A percentile compares a stretch with the other conserved stretches of the same genome.
These are phyloP conservation scores for Elsinoe necatrix DNA, from an alignment of 2,329 filamentous ascomycete species.

Conservation along the genomic window DNA sequence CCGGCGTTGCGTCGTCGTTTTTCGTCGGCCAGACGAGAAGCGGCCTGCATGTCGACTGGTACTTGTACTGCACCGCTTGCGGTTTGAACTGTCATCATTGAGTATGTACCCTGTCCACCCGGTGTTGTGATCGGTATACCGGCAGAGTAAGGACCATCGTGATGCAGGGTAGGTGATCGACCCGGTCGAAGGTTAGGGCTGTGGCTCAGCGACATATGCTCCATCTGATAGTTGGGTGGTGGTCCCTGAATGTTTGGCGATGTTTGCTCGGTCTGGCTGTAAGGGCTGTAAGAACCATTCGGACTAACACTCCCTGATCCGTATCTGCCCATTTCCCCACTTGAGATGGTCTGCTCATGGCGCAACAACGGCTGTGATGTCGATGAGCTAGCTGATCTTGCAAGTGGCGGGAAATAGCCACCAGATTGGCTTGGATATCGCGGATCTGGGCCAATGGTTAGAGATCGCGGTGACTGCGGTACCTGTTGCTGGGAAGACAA, in stretches of 20 bases:
- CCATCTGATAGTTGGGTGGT: background rate
- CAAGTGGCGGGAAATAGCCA: background rate
- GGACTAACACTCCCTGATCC: constrained; percentile 36
- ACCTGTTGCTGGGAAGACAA: background rate
- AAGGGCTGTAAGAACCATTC: constrained; percentile 41
- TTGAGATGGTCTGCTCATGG: background rate
- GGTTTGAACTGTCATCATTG: constrained; percentile 47
- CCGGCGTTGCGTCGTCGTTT: constrained; percentile 79
- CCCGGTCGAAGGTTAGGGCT: constrained; percentile 17
- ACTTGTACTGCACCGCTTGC: constrained; percentile 49
- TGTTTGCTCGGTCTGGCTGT: constrained; percentile 33
- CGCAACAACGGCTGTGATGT: background rate
- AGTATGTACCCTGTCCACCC: constrained; percentile 39
- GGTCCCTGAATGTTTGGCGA: constrained; percentile 22
- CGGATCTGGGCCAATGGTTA: background rate
- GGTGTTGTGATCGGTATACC: constrained; percentile 40
- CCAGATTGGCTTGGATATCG: background rate
- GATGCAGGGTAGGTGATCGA: constrained; percentile 30
- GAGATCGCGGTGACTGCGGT: constrained; percentile 1
- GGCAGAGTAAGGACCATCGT: constrained; percentile 25
- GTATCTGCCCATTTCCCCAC: constrained; percentile 17
- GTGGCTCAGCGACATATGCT: constrained; percentile 16
- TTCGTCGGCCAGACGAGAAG: constrained; percentile 73
- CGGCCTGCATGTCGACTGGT: constrained; percentile 67
- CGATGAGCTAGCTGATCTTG: background rate